A percentile compares a stretch with the other conserved stretches of the same genome.
phyloP scores from a whole-genome alignment of 2,329 filamentous ascomycete genomes.

The Pseudocercospora eumusae region DNA sequence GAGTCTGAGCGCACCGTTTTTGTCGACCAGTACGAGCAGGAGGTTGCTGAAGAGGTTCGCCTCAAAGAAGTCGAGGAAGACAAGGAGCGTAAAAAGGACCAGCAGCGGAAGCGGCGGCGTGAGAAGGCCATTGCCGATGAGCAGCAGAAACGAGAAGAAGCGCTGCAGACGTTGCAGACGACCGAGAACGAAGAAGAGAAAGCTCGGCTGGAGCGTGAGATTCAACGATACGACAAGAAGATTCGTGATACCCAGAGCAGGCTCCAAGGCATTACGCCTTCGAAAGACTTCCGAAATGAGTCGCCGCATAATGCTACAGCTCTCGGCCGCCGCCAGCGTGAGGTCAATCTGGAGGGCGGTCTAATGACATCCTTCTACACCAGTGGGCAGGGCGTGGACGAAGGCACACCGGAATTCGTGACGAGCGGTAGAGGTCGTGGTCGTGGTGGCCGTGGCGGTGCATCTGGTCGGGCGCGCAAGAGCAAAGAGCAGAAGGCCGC shows the following conservation, averaged over 20 bases:
- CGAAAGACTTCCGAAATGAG: conserved; percentile 71
- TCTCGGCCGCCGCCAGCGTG: conserved; percentile 44
- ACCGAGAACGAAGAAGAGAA: conserved; percentile 81
- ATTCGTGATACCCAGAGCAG: conserved; percentile 86
- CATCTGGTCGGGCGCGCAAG: conserved; percentile 72
- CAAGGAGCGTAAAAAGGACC: conserved; percentile 99
- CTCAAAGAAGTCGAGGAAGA: conserved; percentile 88
- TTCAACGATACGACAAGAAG: conserved; percentile 88
- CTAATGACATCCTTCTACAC: conserved; percentile 78
- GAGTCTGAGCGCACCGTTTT: conserved; percentile 74
- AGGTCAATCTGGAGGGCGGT: conserved; percentile 78
- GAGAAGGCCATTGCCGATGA: conserved; percentile 94
- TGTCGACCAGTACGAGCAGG: conserved; percentile 72
- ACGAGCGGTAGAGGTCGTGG: conserved; percentile 51
- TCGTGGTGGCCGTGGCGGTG: conserved; percentile 34
- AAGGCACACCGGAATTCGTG: conserved; percentile 35
- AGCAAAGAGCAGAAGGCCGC: conserved; percentile 74
- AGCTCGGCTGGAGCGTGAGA: conserved; percentile 77
- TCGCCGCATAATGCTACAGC: conserved; percentile 51
- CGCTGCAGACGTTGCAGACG: conserved; percentile 73
- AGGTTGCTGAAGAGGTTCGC: conserved; percentile 82
- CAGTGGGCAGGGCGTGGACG: conserved; percentile 31
- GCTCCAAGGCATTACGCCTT: conserved; percentile 75
- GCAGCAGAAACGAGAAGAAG: conserved; percentile 76
- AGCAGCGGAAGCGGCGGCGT: conserved; percentile 93